Conservation (phyloP, 805 yeast species). For the Nakazawaea sp. region DNA sequence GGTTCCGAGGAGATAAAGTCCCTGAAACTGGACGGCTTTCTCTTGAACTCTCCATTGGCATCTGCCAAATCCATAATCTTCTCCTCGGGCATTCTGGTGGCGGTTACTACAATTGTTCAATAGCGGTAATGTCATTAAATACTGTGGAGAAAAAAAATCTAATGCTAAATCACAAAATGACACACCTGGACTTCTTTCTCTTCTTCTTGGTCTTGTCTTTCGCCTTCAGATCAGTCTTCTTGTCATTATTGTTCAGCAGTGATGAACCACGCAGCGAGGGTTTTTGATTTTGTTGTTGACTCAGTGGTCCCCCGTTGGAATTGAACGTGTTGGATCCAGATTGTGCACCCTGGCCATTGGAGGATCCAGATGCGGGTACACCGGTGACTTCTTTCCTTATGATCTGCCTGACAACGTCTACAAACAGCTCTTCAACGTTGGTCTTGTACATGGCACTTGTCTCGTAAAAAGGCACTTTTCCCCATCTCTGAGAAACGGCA, state of each 20-base stretch:
- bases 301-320: too few relatives aligned
- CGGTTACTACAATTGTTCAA: too few relatives aligned
- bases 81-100: too few relatives aligned
- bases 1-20: constrained; percentile 49
- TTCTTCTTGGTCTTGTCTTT: constrained; percentile 7
- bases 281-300: too few relatives aligned
- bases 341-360: too few relatives aligned
- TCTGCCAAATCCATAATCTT: constrained; percentile 44
- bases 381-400: constrained; percentile 54
- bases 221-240: background rate
- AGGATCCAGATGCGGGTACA: constrained; percentile 15
- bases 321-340: too few relatives aligned
- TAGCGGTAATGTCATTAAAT: too few relatives aligned
- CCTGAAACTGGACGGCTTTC: constrained; percentile 49
- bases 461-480: constrained; percentile 85
- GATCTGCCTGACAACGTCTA: constrained; percentile 84
- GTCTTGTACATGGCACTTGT: constrained; percentile 88
- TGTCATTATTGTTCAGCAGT: too few relatives aligned
- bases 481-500: constrained; percentile 79
- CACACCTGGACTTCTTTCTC: constrained; percentile 8
- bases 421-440: constrained; percentile 86
- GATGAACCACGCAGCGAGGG: too few relatives aligned
- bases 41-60: constrained; percentile 47
- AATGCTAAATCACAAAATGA: constrained; percentile 8
- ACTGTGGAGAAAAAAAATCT: too few relatives aligned